Evolutionary conservation across 495 filamentous ascomycete genomes (phyloP), one percentile per base, ranked within the genome.

Genomic region (Lepraria neglecta): DNA sequence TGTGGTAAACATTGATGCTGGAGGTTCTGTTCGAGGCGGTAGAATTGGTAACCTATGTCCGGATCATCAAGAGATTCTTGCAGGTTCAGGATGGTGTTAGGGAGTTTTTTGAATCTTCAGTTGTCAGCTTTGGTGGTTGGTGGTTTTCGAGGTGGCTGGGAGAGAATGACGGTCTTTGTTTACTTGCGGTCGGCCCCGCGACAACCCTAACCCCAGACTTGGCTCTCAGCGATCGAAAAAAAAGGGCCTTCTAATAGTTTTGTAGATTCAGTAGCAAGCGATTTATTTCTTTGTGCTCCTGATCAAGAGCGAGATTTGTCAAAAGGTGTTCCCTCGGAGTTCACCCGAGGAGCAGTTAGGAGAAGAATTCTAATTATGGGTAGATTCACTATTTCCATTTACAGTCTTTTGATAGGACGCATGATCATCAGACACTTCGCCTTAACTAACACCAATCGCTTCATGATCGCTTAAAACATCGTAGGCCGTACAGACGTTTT

Each of bases 81-180:
- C 14, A 14, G 9, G 17, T 6, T n/a, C 3, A 27, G 27, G 21
- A 17, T 51, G 17, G 4, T 11, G 31, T 35, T 12, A 24, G 19
- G 6, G n/a, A 46, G 12, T 6, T 46, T n/a, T 15, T n/a, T 46
- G 54, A 7, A 54, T 2, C 3, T n/a, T 17, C 15, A 28, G 17
- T 3, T 33, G 4, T 40, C 21, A 1, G 44, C n/a, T 24, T 33
- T 48, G 43, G 56, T 43, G 58, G 58, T 44, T 53, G 24, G 40
- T 38, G 56, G 21, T 60, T 38, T 53, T 44, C 47, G 24, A 24
- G 33, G 59, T 54, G 59, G 59, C 59, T 61, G 50, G 45, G 48
- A 6, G 43, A 10, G 35, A 5, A 50, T 42, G 43, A 59, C 31
- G 30, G 50, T 59, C 35, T 38, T 50, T 61, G 43, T 61, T 61